phyloP scores from a whole-genome alignment of 2,329 filamentous ascomycete species.

The Phyllosticta citribraziliensis region DNA sequence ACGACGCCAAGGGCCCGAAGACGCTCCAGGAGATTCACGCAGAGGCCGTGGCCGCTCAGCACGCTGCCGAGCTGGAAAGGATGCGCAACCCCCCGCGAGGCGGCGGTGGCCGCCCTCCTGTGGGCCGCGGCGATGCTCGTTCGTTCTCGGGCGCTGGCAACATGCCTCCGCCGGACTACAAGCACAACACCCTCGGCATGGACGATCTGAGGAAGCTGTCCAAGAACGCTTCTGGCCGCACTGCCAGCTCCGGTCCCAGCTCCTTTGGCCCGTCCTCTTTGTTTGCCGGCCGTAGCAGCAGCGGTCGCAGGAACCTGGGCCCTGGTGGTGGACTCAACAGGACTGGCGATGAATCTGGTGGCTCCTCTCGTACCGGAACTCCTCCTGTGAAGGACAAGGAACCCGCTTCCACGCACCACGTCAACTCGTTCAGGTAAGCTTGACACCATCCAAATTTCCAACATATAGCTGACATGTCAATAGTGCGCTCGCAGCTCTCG shows the following conservation, averaged over 20 bases:
- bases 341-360: constrained; percentile 72
- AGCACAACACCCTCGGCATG: constrained; percentile 74
- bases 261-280: constrained; percentile 76
- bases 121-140: constrained; percentile 79
- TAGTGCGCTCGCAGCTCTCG: constrained; percentile 45
- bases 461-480: constrained; percentile 14
- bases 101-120: constrained; percentile 58
- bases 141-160: constrained; percentile 66
- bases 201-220: constrained; percentile 81
- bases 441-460: not conserved
- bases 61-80: constrained; percentile 64
- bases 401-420: constrained; percentile 48
- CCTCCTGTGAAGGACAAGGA: constrained; percentile 61
- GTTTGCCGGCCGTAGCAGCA: constrained; percentile 84
- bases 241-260: constrained; percentile 45
- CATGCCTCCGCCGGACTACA: constrained; percentile 59
- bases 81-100: constrained; percentile 49
- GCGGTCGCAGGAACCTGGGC: constrained; percentile 66
- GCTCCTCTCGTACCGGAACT: constrained; percentile 82
- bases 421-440: constrained; percentile 89
- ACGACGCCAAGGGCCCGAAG: constrained; percentile 89
- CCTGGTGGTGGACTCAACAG: constrained; percentile 59
- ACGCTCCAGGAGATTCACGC: constrained; percentile 87
- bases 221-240: constrained; percentile 48
- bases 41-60: constrained; percentile 68